Evolutionary conservation across 345 rosid species (phyloP).

Genomic region (Luvunga scandens): DNA sequence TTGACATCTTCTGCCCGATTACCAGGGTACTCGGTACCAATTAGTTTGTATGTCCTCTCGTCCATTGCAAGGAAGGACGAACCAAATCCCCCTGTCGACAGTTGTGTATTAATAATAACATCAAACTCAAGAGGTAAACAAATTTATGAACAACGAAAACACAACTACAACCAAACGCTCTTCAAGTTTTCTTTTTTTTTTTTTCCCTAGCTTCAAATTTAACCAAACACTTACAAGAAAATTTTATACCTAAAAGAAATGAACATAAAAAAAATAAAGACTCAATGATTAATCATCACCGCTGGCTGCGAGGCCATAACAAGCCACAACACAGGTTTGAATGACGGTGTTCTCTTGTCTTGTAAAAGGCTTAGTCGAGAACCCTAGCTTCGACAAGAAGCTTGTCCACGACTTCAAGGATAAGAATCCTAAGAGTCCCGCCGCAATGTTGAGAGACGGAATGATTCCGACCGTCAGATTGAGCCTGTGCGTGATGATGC

Average conservation of each 20-base stretch:
- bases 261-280: too few species aligned
- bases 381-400: slow-evolving; percentile 54
- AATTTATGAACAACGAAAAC: neutral
- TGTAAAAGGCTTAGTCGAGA: slow-evolving; percentile 63
- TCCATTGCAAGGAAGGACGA: slow-evolving; percentile 88
- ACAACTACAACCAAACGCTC: neutral
- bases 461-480: slow-evolving; percentile 89
- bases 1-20: slow-evolving; percentile 66
- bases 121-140: neutral
- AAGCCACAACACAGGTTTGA: slow-evolving; percentile 93
- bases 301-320: slow-evolving; percentile 89
- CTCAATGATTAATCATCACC: slow-evolving; percentile 26
- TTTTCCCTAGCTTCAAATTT: too few species aligned
- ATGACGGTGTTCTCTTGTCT: slow-evolving; percentile 92
- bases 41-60: slow-evolving; percentile 71
- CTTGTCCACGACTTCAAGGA: slow-evolving; percentile 89
- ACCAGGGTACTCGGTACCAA: slow-evolving; percentile 87
- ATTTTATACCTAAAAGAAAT: too few species aligned
- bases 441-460: slow-evolving; percentile 87
- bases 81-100: slow-evolving; percentile 73
- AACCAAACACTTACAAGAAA: too few species aligned
- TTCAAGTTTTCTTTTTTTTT: neutral
- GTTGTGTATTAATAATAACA: neutral
- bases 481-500: slow-evolving; percentile 84
- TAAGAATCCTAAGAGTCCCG: slow-evolving; percentile 94